phyloP scores from a whole-genome alignment of 179 eudicot species.

The Vitellaria paradoxa region DNA sequence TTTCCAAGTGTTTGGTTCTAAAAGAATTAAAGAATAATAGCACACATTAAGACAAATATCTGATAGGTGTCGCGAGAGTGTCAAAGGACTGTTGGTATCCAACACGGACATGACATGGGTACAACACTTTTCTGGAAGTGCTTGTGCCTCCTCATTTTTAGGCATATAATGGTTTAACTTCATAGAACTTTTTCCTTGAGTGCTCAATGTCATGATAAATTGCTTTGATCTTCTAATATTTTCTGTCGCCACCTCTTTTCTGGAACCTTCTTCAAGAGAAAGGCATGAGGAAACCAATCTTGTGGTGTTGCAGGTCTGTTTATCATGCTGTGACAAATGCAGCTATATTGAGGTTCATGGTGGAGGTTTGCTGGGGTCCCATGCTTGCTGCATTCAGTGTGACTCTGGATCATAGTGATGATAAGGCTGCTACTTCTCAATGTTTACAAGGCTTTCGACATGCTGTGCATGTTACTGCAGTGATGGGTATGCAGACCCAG shows the following conservation, averaged over 20 bases:
- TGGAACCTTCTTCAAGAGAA: not conserved
- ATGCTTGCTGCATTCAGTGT: conserved; percentile 99
- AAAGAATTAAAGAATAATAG: too few species aligned
- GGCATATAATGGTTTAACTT: not conserved
- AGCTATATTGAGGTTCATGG: conserved; percentile 94
- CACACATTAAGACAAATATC: too few species aligned
- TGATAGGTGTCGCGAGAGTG: too few species aligned
- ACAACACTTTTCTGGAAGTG: too few species aligned
- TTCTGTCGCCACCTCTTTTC: not conserved
- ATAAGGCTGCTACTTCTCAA: conserved; percentile 74
- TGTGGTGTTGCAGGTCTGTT: conserved; percentile 57
- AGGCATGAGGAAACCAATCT: not conserved
- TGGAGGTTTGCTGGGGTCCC: conserved; percentile 98
- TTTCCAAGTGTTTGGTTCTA: too few species aligned
- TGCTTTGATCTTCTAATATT: not conserved
- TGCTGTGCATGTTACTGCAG: conserved; percentile 94
- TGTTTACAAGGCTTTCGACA: conserved; percentile 89
- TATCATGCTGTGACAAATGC: conserved; percentile 76
- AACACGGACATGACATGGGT: too few species aligned
- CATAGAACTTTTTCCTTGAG: not conserved
- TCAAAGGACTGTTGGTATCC: too few species aligned
- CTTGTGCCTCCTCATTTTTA: too few species aligned
- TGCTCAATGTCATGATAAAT: not conserved
- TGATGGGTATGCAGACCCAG: conserved; percentile 96
- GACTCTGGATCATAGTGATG: conserved; percentile 98